phyloP scores from a whole-genome alignment of 805 yeast genomes.

The Saccharomycopsis javanensis region DNA sequence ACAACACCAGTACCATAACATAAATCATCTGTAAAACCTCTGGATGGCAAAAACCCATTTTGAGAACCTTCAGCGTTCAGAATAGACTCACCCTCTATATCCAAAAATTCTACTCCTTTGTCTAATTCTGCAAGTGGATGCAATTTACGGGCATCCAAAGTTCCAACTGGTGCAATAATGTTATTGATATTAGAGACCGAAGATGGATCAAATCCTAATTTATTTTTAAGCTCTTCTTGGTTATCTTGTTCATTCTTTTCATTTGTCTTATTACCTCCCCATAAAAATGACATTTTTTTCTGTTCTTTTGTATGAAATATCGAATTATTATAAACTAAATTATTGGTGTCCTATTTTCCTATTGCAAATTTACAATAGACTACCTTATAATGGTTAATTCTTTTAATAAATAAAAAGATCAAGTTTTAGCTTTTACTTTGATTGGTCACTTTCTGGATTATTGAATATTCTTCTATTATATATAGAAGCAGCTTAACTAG shows the following conservation, averaged over 20 bases:
- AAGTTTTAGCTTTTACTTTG: no score
- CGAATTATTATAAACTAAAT: no score
- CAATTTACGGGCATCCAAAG: constrained; percentile 40
- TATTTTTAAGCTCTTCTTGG: constrained; percentile 7
- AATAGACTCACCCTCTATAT: constrained; percentile 75
- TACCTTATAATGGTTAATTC: no score
- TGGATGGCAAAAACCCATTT: constrained; percentile 76
- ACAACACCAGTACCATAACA: constrained; percentile 98
- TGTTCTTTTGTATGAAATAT: no score
- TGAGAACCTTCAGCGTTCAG: constrained; percentile 77
- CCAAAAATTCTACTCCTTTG: constrained; percentile 80
- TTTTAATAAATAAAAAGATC: no score
- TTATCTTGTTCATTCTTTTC: constrained; percentile 1
- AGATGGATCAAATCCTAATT: constrained; percentile 53
- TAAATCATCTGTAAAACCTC: constrained; percentile 95
- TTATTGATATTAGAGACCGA: constrained; percentile 54
- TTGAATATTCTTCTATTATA: no score
- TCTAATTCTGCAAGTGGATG: constrained; percentile 93
- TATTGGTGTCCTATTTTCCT: no score
- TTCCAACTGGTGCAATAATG: constrained; percentile 34
- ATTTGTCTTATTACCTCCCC: constrained; percentile 14
- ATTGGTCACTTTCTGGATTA: no score
- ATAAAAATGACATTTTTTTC: constrained; percentile 17
- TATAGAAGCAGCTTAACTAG: background rate
- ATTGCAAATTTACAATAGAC: no score